These are phyloP conservation scores for Xylaria scruposa DNA, from an alignment of 495 filamentous ascomycete species.

Conservation along the genomic window DNA sequence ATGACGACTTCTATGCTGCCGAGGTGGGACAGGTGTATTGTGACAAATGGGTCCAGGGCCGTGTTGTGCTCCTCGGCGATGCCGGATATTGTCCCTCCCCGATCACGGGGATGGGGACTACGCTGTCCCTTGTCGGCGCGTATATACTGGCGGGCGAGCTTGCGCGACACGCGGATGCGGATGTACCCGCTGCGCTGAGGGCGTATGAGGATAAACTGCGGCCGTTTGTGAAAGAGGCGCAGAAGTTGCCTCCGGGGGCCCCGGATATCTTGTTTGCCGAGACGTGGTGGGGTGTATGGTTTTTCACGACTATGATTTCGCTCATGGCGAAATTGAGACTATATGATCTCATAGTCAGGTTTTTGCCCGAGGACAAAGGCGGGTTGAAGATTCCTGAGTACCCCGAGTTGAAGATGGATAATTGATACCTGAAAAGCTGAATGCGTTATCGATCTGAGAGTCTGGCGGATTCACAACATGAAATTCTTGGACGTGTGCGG, in stretches of 20 bases:
- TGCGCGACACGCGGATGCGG: slow-evolving; percentile 35
- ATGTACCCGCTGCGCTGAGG: slow-evolving; percentile 41
- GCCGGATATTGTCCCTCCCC: slow-evolving; percentile 56
- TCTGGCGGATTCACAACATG: too few relatives aligned
- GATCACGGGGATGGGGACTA: slow-evolving; percentile 58
- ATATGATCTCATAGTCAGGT: slow-evolving; percentile 37
- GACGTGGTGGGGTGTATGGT: slow-evolving; percentile 37
- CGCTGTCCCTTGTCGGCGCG: slow-evolving; percentile 52
- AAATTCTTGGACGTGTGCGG: neutral
- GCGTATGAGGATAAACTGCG: slow-evolving; percentile 49
- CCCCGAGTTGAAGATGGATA: slow-evolving; percentile 41
- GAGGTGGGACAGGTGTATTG: slow-evolving; percentile 55
- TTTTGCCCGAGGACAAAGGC: slow-evolving; percentile 41
- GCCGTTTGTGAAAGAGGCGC: slow-evolving; percentile 49
- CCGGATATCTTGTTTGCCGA: slow-evolving; percentile 33
- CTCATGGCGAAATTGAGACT: slow-evolving; percentile 41
- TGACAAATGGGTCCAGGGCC: slow-evolving; percentile 43
- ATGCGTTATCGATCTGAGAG: too few relatives aligned
- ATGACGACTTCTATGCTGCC: slow-evolving; percentile 41
- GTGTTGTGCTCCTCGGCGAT: slow-evolving; percentile 59
- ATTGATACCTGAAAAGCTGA: neutral
- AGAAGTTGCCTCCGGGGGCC: slow-evolving; percentile 40
- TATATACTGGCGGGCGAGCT: slow-evolving; percentile 63
- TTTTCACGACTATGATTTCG: slow-evolving; percentile 41
- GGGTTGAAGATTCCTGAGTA: slow-evolving; percentile 52